phyloP scores from a whole-genome alignment of 176 grass and related monocot genomes.

The Aegilops longissima region DNA sequence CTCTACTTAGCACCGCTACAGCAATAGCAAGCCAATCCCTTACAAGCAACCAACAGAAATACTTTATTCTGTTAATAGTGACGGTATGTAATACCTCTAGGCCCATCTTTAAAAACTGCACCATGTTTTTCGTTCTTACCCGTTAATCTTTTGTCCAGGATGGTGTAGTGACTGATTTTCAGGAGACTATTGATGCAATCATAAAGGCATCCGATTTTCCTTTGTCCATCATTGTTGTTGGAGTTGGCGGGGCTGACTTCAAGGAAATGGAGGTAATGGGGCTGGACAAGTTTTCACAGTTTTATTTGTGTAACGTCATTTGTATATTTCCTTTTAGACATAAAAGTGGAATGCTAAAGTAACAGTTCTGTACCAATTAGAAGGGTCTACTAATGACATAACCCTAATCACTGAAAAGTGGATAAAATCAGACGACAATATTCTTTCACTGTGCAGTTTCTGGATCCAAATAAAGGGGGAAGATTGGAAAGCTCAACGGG shows the following conservation, averaged over 20 bases:
- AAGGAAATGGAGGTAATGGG: constrained; percentile 95
- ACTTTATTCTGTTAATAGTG: constrained; percentile 83
- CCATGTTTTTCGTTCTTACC: constrained; percentile 21
- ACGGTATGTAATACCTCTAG: constrained; percentile 53
- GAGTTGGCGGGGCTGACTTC: constrained; percentile 95
- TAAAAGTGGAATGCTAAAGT: constrained; percentile 9
- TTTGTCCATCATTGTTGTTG: constrained; percentile 84
- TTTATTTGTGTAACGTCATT: constrained; percentile 11
- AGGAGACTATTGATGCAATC: constrained; percentile 90
- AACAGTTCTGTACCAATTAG: neutral
- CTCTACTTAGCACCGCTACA: constrained; percentile 77
- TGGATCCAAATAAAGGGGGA: constrained; percentile 96
- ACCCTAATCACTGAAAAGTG: neutral
- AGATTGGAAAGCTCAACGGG: constrained; percentile 81
- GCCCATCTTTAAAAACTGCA: constrained; percentile 4
- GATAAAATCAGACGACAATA: too few relatives aligned
- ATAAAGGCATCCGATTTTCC: constrained; percentile 97
- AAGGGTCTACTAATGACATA: neutral
- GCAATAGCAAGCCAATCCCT: constrained; percentile 84
- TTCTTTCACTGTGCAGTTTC: constrained; percentile 50
- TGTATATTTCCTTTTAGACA: constrained; percentile 15
- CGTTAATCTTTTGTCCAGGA: constrained; percentile 64
- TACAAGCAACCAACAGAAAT: constrained; percentile 64
- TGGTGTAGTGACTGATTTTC: constrained; percentile 97
- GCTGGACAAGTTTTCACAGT: constrained; percentile 11